Evolutionary conservation across 306 rosid genomes (phyloP).

Genomic region (Chamaecrista fasciculata): DNA sequence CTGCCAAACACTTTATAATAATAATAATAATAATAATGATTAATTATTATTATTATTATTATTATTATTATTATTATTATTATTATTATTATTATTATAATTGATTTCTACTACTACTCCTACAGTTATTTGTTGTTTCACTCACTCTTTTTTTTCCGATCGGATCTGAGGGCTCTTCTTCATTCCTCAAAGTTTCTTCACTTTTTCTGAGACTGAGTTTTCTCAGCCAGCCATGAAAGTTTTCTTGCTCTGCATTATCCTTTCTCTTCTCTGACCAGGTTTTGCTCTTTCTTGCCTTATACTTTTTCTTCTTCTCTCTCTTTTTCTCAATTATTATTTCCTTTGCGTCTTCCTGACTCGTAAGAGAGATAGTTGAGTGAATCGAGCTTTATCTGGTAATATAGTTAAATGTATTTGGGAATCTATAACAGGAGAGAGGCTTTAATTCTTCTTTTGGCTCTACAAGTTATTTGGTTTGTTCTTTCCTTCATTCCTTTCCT

Average conservation of each 20-base stretch:
- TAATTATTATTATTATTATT: slow-evolving; percentile 10
- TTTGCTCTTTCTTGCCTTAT: slow-evolving; percentile 20
- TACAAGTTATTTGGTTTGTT: slow-evolving; percentile 3
- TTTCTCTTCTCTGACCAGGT: slow-evolving; percentile 49
- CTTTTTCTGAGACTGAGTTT: slow-evolving; percentile 45
- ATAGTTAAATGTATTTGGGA: slow-evolving; percentile 24
- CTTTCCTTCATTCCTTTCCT: neutral
- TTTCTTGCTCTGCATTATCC: slow-evolving; percentile 48
- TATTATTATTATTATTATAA: slow-evolving; percentile 24
- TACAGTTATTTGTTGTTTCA: slow-evolving; percentile 33
- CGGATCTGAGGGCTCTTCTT: slow-evolving; percentile 73
- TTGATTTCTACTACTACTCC: slow-evolving; percentile 8
- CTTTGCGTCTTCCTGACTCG: slow-evolving; percentile 25
- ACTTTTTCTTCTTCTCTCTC: slow-evolving; percentile 36
- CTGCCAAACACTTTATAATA: neutral
- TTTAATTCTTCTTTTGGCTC: slow-evolving; percentile 26
- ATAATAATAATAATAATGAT: no score
- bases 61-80: neutral
- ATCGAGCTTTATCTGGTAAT: slow-evolving; percentile 34
- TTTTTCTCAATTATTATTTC: slow-evolving; percentile 12
- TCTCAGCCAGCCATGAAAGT: slow-evolving; percentile 42
- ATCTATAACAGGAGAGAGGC: slow-evolving; percentile 13
- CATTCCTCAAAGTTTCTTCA: slow-evolving; percentile 45
- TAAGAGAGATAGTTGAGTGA: slow-evolving; percentile 27
- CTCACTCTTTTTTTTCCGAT: slow-evolving; percentile 47